phyloP scores from a whole-genome alignment of 2,329 filamentous ascomycete genomes.

The Monosporascus sp. region DNA sequence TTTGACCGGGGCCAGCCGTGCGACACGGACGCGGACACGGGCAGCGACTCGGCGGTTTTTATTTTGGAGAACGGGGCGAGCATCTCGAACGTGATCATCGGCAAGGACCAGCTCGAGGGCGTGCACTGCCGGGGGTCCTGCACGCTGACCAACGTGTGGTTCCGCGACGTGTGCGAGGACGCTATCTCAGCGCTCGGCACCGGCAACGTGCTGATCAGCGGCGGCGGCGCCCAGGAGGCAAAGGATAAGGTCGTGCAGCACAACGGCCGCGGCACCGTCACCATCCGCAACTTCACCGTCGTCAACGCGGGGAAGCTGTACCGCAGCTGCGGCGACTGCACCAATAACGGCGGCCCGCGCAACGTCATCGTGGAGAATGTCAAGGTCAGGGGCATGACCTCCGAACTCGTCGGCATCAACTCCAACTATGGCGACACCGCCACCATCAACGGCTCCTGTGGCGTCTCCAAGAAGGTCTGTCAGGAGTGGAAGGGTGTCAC shows the following conservation, averaged over 20 bases:
- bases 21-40: no score
- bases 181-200: constrained; percentile 14
- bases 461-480: no score
- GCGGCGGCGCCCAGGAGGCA: constrained; percentile 26
- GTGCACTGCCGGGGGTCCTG: constrained; percentile 27
- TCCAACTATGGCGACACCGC: constrained; percentile 32
- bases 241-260: constrained; percentile 26
- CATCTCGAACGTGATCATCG: no score
- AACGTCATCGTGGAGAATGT: constrained; percentile 24
- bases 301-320: constrained; percentile 38
- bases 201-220: constrained; percentile 24
- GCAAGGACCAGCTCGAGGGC: no score
- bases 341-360: constrained; percentile 22
- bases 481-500: no score
- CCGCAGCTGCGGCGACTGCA: constrained; percentile 41
- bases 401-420: constrained; percentile 24
- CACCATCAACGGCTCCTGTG: constrained; percentile 8
- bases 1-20: no score
- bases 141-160: constrained; percentile 28
- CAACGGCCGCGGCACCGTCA: constrained; percentile 1
- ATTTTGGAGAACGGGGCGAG: no score
- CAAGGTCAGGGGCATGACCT: constrained; percentile 25
- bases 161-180: constrained; percentile 32
- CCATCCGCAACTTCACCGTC: constrained; percentile 8
- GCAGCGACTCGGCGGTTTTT: no score